Evolutionary conservation across 257 asterid genomes (phyloP).

Genomic region (Solanum boliviense): DNA sequence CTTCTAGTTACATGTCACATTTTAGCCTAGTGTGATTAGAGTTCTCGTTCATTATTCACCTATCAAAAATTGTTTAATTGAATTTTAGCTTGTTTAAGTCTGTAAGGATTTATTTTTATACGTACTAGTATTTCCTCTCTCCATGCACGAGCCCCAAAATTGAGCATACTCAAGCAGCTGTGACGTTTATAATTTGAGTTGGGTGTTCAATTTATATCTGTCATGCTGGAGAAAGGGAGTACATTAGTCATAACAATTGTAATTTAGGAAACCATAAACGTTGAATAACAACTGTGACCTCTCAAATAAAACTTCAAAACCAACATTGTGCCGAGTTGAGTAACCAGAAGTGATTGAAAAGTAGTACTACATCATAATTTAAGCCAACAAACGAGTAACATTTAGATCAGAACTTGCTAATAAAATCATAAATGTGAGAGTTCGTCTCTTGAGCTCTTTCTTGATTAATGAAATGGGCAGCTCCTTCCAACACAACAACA

Average conservation of each 20-base stretch:
- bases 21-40: neutral
- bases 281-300: neutral
- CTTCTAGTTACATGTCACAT: neutral
- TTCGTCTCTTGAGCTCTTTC: conserved; percentile 58
- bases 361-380: neutral
- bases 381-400: neutral
- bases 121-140: too few relatives aligned
- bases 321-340: neutral
- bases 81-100: too few relatives aligned
- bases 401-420: conserved; percentile 21
- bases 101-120: too few relatives aligned
- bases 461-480: conserved; percentile 80
- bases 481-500: conserved; percentile 46
- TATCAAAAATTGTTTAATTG: neutral
- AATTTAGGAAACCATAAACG: neutral
- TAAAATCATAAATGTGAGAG: conserved; percentile 37
- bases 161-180: neutral
- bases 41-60: neutral
- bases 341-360: neutral
- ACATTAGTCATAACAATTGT: neutral
- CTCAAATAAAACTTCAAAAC: neutral
- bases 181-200: neutral
- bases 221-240: neutral
- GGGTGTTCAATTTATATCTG: neutral
- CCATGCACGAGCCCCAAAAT: too few relatives aligned